These are phyloP conservation scores for Emergomyces orientalis DNA, from an alignment of 2,329 filamentous ascomycete species.

Conservation along the genomic window DNA sequence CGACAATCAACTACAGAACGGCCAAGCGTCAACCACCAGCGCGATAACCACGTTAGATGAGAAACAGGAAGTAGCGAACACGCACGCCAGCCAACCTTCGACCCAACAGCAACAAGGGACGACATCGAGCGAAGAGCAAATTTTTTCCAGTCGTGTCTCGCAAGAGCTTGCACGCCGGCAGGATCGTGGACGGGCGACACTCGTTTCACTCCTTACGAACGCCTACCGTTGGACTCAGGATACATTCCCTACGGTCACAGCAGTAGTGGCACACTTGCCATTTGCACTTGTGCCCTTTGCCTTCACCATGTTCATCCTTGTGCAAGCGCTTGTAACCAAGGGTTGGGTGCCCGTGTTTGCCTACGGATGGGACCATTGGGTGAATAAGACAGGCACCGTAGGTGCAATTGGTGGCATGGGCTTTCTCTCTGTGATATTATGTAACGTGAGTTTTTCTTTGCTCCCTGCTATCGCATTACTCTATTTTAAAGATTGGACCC, in stretches of 20 bases:
- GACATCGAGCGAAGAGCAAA: slow-evolving; percentile 15
- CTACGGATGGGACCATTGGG: slow-evolving; percentile 65
- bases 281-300: slow-evolving; percentile 61
- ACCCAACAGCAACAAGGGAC: slow-evolving; percentile 7
- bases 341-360: slow-evolving; percentile 68
- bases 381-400: slow-evolving; percentile 57
- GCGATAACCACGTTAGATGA: slow-evolving; percentile 14
- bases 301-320: slow-evolving; percentile 65
- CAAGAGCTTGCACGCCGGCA: slow-evolving; percentile 3
- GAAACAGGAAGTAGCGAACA: slow-evolving; percentile 11
- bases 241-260: slow-evolving; percentile 60
- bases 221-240: slow-evolving; percentile 53
- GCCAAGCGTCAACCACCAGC: slow-evolving; percentile 11
- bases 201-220: slow-evolving; percentile 43
- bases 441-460: slow-evolving; percentile 51
- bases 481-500: slow-evolving; percentile 14
- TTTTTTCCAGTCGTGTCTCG: slow-evolving; percentile 10
- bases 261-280: slow-evolving; percentile 57
- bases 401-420: slow-evolving; percentile 64
- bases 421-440: slow-evolving; percentile 60
- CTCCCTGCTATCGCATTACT: background rate
- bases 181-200: slow-evolving; percentile 33
- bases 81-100: background rate
- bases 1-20: slow-evolving; percentile 10
- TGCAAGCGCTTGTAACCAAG: slow-evolving; percentile 62